Conservation (phyloP, 169 alveolate genomes). For the Eimeria zaria region DNA sequence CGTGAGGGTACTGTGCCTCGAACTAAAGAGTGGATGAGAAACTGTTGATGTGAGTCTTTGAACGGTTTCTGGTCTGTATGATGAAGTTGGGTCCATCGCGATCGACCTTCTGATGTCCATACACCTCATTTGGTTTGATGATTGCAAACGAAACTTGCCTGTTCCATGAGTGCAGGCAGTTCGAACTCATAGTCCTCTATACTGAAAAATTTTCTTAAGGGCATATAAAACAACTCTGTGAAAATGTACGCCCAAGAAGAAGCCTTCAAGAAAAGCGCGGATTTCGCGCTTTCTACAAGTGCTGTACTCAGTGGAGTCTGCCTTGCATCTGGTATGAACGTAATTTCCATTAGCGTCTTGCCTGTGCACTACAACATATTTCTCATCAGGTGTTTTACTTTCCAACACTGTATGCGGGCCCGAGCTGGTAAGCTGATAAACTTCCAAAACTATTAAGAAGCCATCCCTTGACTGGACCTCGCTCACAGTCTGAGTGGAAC, state of each 20-base stretch:
- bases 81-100: background rate
- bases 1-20: slow-evolving; percentile 43
- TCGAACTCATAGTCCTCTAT: slow-evolving; percentile 37
- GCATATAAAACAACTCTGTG: background rate
- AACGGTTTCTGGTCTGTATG: slow-evolving; percentile 60
- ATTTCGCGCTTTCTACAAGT: slow-evolving; percentile 69
- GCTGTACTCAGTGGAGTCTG: slow-evolving; percentile 73
- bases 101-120: slow-evolving; percentile 36
- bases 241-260: slow-evolving; percentile 78
- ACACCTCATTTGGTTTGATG: slow-evolving; percentile 1
- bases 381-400: slow-evolving; percentile 31
- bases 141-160: background rate
- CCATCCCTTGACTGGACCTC: background rate
- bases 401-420: slow-evolving; percentile 76
- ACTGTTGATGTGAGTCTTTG: slow-evolving; percentile 60
- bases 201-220: background rate
- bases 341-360: background rate
- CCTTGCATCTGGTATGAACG: slow-evolving; percentile 32
- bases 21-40: slow-evolving; percentile 45
- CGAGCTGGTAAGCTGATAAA: slow-evolving; percentile 26
- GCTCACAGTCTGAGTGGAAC: slow-evolving; percentile 73
- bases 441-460: background rate
- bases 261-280: slow-evolving; percentile 79
- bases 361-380: background rate
- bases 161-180: background rate